Percentiles rank a stretch among this genome's conserved stretches.
Conservation (phyloP, 805 yeast genomes). For the Candida andamanensis region DNA sequence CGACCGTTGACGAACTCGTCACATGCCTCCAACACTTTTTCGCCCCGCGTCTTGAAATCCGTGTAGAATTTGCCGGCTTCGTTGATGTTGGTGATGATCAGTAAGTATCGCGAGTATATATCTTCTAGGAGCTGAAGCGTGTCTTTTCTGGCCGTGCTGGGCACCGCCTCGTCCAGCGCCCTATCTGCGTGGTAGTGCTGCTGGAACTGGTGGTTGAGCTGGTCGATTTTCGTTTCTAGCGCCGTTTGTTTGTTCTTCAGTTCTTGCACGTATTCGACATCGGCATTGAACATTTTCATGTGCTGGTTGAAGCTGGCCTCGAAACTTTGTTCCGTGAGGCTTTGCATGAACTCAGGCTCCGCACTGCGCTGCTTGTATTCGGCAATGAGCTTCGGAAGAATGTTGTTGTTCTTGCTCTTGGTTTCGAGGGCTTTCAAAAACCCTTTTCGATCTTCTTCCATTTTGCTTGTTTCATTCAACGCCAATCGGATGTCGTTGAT, state of each 20-base stretch:
- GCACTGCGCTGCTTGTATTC: slow-evolving; percentile 31
- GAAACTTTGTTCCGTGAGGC: slow-evolving; percentile 24
- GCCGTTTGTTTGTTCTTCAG: slow-evolving; percentile 26
- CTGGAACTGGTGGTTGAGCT: slow-evolving; percentile 24
- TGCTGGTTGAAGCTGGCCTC: slow-evolving; percentile 37
- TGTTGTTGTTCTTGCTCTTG: slow-evolving; percentile 42
- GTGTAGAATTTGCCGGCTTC: slow-evolving; percentile 72
- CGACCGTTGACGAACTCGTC: slow-evolving; percentile 48
- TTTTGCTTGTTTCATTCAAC: slow-evolving; percentile 21
- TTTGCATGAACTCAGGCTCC: slow-evolving; percentile 2
- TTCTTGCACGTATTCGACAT: slow-evolving; percentile 41
- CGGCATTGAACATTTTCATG: slow-evolving; percentile 45
- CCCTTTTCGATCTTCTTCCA: slow-evolving; percentile 34
- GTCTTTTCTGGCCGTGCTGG: slow-evolving; percentile 37
- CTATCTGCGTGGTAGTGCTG: slow-evolving; percentile 13
- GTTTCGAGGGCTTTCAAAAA: slow-evolving; percentile 40
- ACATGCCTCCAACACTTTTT: slow-evolving; percentile 42
- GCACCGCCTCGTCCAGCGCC: slow-evolving; percentile 14
- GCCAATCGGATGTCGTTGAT: slow-evolving; percentile 34
- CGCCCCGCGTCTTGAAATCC: slow-evolving; percentile 48
- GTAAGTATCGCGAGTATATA: slow-evolving; percentile 47
- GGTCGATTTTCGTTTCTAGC: slow-evolving; percentile 36
- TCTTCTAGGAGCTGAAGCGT: slow-evolving; percentile 49
- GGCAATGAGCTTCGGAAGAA: slow-evolving; percentile 50
- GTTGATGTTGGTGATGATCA: slow-evolving; percentile 53